Conservation (phyloP, 805 yeast genomes). For the Wickerhamomyces tratensis region DNA sequence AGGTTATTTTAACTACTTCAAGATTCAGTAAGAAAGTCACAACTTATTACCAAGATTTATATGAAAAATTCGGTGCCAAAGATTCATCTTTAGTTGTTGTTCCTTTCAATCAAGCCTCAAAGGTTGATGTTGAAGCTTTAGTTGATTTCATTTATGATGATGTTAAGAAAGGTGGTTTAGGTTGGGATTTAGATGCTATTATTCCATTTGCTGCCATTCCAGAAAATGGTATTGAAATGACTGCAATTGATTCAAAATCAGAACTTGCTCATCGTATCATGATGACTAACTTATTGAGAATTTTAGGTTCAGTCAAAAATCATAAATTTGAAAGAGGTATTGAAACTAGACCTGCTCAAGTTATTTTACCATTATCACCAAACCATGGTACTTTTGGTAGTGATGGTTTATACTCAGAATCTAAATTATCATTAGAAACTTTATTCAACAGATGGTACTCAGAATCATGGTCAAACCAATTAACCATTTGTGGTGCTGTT, state of each 20-base stretch:
- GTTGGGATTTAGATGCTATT: slow-evolving; percentile 95
- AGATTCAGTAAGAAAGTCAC: slow-evolving; percentile 91
- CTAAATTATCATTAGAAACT: slow-evolving; percentile 91
- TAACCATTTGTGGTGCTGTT: slow-evolving; percentile 95
- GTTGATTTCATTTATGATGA: slow-evolving; percentile 79
- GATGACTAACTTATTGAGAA: slow-evolving; percentile 91
- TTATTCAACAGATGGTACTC: slow-evolving; percentile 98
- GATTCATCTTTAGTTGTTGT: slow-evolving; percentile 92
- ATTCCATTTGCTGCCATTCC: slow-evolving; percentile 99
- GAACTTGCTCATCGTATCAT: slow-evolving; percentile 98
- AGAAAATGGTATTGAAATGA: slow-evolving; percentile 95
- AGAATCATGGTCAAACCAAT: slow-evolving; percentile 90
- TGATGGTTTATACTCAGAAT: slow-evolving; percentile 97
- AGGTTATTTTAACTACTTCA: slow-evolving; percentile 92
- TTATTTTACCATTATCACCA: slow-evolving; percentile 92
- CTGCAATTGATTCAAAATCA: slow-evolving; percentile 85
- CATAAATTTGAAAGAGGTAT: slow-evolving; percentile 68
- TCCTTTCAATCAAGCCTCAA: slow-evolving; percentile 98
- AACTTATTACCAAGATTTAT: slow-evolving; percentile 90
- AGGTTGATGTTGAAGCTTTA: slow-evolving; percentile 83
- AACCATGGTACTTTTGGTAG: slow-evolving; percentile 99
- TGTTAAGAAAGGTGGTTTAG: slow-evolving; percentile 80
- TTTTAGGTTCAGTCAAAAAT: slow-evolving; percentile 82
- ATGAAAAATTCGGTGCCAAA: slow-evolving; percentile 85
- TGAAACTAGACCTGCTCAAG: slow-evolving; percentile 98